A percentile compares a stretch with the other conserved stretches of the same genome.
Conservation (phyloP, 2,329 filamentous ascomycete genomes). For the Nemania sp. region DNA sequence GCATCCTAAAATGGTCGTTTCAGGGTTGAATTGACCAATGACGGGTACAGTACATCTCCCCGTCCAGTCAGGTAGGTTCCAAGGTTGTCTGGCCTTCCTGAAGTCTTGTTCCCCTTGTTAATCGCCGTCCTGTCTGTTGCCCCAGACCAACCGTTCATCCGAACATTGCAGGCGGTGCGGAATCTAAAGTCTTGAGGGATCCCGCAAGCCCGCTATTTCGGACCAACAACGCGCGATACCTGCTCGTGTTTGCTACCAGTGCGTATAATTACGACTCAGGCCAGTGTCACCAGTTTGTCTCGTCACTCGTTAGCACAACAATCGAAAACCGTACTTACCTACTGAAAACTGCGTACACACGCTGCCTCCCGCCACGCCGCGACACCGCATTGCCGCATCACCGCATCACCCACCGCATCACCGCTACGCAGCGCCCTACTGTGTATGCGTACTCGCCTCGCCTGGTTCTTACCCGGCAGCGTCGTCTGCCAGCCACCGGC, state of each 20-base stretch:
- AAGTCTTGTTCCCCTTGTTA: no score
- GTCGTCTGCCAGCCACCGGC: neutral
- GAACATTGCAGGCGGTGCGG: no score
- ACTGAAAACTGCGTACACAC: neutral
- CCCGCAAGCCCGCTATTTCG: neutral
- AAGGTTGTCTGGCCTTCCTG: no score
- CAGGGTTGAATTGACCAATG: slow-evolving; percentile 30
- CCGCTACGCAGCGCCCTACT: no score
- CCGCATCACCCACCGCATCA: neutral
- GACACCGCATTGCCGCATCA: neutral
- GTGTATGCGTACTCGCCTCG: no score
- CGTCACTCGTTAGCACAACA: neutral
- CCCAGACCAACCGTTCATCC: slow-evolving; percentile 3
- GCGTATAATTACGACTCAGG: neutral
- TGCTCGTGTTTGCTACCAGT: neutral
- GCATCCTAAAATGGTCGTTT: slow-evolving; percentile 2
- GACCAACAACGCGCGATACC: neutral
- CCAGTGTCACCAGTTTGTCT: neutral
- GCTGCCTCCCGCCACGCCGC: neutral
- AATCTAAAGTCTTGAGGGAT: neutral
- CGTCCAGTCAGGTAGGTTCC: no score
- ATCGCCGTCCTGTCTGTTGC: neutral
- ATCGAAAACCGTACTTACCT: neutral
- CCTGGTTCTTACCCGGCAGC: neutral
- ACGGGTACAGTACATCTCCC: no score